Base-by-base conservation (phyloP, 176 grass and related monocot species). In the Saccharum officinarum region DNA sequence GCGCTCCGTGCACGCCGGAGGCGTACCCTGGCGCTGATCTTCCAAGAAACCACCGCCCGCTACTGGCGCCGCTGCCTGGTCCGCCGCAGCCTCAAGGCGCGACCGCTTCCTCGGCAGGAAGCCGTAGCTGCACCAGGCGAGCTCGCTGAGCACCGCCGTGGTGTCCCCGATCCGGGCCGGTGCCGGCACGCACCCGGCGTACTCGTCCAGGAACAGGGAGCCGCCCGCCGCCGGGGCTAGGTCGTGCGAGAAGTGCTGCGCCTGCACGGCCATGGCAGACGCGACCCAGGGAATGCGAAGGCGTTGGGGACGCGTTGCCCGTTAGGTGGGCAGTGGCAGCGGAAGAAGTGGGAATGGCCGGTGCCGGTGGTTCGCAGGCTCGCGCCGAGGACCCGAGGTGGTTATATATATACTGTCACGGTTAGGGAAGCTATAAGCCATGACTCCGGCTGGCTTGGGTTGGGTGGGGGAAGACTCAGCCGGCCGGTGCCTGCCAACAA, bases 201-300 rank as follows among this genome's bases (percentile, higher is more conserved):
- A 45, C 0, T 63, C 77, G 63, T 79, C 40, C 18, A 66, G 22
- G 49, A 69, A 81, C 38, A 47, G 10, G 25, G 65, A 28, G 5
- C 40, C 80, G 16, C 31, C 52, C 22, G 5, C 55, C 73, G 69
- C 15, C 9, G 6, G 18, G 20, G 37, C 42, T 40, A 80, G 75
- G 22, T 60, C 47, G 15, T 65, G 75, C 59, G 86, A 44, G 60
- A 61, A 80, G 62, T 63, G 54, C 2, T 52, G 75, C 68, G 86
- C 86, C 76, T 89, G 86, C 73, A 92, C 75, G 67, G 86, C 90
- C 90, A 92, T 92, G 73, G 16, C 28, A 28, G 28, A 28, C 28
- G 28, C 28, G 28, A 28, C 28, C 28, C 73, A 17, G 12, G 8
- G 22, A 4, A n/a, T 2, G 18, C 52, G 61, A 23, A 38, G 33